Conservation (phyloP, 2,329 filamentous ascomycete genomes). For the Bisporella sp. region DNA sequence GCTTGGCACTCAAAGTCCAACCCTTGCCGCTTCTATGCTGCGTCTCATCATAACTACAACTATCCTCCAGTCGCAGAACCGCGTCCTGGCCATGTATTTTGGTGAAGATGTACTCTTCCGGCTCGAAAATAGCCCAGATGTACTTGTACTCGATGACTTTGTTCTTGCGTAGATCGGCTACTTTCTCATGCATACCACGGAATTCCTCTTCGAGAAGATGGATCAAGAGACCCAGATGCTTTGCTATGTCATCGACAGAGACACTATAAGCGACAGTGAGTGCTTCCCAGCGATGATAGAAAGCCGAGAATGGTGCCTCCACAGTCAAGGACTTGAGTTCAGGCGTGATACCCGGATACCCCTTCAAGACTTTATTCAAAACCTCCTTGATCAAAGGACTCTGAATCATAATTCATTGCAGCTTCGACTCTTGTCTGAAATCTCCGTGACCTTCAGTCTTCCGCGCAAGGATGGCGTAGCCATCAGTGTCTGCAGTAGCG, state of each 20-base stretch:
- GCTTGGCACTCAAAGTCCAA: too few relatives aligned
- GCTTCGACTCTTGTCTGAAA: too few relatives aligned
- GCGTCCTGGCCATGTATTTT: constrained; percentile 33
- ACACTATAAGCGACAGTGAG: constrained; percentile 33
- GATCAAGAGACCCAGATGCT: constrained; percentile 41
- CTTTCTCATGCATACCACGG: constrained; percentile 40
- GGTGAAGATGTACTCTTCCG: constrained; percentile 35
- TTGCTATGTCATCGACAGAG: constrained; percentile 36
- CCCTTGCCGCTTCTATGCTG: too few relatives aligned
- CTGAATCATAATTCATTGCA: constrained; percentile 59
- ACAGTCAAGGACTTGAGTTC: constrained; percentile 55
- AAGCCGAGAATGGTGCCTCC: constrained; percentile 50
- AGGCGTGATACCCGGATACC: constrained; percentile 38
- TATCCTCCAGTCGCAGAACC: constrained; percentile 32
- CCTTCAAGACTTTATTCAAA: constrained; percentile 33
- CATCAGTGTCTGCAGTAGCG: too few relatives aligned
- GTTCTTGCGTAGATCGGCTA: constrained; percentile 44
- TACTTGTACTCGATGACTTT: constrained; percentile 46
- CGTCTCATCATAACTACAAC: too few relatives aligned
- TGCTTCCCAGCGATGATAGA: constrained; percentile 64
- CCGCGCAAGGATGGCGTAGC: too few relatives aligned
- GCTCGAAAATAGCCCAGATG: constrained; percentile 46
- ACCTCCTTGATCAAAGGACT: constrained; percentile 52
- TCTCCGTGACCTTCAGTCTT: too few relatives aligned
- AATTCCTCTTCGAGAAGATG: constrained; percentile 44